Percentiles rank a stretch among this genome's conserved stretches.
These are phyloP conservation scores for Epithemia pelagica DNA, from an alignment of 108 stramenopile species.

Conservation along the genomic window DNA sequence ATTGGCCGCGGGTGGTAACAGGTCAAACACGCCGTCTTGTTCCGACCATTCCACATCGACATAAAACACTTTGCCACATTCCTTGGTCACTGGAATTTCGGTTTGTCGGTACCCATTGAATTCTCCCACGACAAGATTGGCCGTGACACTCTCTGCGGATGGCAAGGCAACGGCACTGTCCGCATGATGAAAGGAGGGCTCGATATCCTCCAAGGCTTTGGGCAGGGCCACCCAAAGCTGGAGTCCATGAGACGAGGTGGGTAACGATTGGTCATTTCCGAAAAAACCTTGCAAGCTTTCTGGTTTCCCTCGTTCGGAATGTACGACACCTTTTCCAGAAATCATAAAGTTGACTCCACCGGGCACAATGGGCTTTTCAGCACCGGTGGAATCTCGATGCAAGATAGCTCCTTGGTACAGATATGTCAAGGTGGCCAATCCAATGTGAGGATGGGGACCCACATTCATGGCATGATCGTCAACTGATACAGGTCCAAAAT, in stretches of 20 bases:
- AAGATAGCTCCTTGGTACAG: slow-evolving; percentile 16
- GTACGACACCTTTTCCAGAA: slow-evolving; percentile 17
- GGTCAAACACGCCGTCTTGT: not conserved
- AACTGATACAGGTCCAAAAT: slow-evolving; percentile 15
- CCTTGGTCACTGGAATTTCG: slow-evolving; percentile 8
- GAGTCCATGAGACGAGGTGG: slow-evolving; percentile 10
- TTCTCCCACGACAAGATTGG: slow-evolving; percentile 11
- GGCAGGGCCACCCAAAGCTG: slow-evolving; percentile 18
- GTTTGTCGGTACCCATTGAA: not conserved
- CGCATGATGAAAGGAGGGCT: slow-evolving; percentile 20
- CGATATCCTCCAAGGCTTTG: slow-evolving; percentile 14
- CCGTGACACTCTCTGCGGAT: not conserved
- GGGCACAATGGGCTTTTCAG: slow-evolving; percentile 11
- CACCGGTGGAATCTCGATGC: slow-evolving; percentile 22
- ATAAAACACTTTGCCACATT: slow-evolving; percentile 12
- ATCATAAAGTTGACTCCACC: slow-evolving; percentile 19
- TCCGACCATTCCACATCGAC: slow-evolving; percentile 7
- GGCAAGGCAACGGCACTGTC: not conserved
- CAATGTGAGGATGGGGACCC: slow-evolving; percentile 23
- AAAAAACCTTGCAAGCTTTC: not conserved
- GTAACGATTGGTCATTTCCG: not conserved
- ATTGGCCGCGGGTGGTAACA: not conserved
- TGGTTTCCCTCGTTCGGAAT: slow-evolving; percentile 10
- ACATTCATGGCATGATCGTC: slow-evolving; percentile 14
- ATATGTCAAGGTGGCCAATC: slow-evolving; percentile 11